Evolutionary conservation across 306 rosid genomes (phyloP).

Genomic region (Fragaria vesca): DNA sequence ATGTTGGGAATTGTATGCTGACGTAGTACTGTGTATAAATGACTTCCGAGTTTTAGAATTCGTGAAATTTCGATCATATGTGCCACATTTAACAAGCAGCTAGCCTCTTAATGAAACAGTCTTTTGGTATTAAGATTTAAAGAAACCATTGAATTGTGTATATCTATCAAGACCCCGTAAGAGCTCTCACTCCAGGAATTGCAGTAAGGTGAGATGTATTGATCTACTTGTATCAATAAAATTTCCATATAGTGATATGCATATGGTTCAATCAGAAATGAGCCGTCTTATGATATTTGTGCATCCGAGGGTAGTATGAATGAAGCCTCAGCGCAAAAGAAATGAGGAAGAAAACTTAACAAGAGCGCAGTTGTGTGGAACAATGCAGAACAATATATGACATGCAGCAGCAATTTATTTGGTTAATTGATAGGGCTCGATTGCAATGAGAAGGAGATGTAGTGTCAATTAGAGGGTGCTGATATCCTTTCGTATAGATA

Average conservation of each 20-base stretch:
- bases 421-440: too few species aligned
- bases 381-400: too few species aligned
- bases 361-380: neutral
- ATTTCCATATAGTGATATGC: neutral
- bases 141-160: neutral
- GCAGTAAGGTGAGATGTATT: neutral
- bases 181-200: neutral
- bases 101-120: neutral
- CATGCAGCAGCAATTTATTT: too few species aligned
- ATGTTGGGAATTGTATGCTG: neutral
- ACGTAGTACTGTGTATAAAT: neutral
- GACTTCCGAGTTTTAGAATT: neutral
- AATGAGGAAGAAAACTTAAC: neutral
- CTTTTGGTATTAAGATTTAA: neutral
- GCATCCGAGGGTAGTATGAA: neutral
- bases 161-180: neutral
- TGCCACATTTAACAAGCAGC: neutral
- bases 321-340: too few species aligned
- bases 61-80: neutral
- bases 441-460: neutral
- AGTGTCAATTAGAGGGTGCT: too few species aligned
- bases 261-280: neutral
- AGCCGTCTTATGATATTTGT: neutral
- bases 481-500: too few species aligned
- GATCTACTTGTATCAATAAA: neutral